Evolutionary conservation across 1,284 basidiomycete species (phyloP).

Genomic region (Irpex rosettiformis): DNA sequence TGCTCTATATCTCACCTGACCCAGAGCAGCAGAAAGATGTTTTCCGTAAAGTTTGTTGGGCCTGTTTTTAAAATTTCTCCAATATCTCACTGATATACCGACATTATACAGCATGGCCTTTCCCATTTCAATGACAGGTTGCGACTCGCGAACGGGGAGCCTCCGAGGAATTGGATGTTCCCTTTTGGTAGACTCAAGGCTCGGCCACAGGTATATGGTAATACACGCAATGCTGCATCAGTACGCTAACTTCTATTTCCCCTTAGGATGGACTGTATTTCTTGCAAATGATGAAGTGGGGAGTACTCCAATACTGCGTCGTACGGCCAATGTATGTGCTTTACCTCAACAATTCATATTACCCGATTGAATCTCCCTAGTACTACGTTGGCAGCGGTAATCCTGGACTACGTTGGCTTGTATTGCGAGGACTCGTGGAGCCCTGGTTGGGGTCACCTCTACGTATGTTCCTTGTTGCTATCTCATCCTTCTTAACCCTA

Average conservation of each 20-base stretch:
- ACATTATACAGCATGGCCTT: constrained; percentile 36
- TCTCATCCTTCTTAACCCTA: constrained; percentile 3
- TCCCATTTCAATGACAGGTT: constrained; percentile 49
- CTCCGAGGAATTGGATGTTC: constrained; percentile 64
- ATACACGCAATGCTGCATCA: neutral
- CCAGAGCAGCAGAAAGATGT: constrained; percentile 59
- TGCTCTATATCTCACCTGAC: constrained; percentile 68
- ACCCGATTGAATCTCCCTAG: constrained; percentile 27
- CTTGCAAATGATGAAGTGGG: constrained; percentile 78
- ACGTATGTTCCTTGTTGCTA: constrained; percentile 37
- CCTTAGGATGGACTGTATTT: constrained; percentile 67
- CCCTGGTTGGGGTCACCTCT: constrained; percentile 67
- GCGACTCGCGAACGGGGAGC: constrained; percentile 39
- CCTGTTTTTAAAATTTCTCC: neutral
- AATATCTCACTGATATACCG: neutral
- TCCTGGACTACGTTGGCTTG: constrained; percentile 60
- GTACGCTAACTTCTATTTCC: neutral
- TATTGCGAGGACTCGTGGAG: constrained; percentile 76
- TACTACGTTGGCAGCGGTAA: constrained; percentile 62
- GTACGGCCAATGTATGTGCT: constrained; percentile 53
- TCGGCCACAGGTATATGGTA: constrained; percentile 48
- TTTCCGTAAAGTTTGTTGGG: constrained; percentile 42
- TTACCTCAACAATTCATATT: neutral
- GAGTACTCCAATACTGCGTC: constrained; percentile 78
- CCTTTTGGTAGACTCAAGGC: constrained; percentile 62